Evolutionary conservation across 1,284 basidiomycete species (phyloP).

Genomic region (Malassezia japonica): DNA sequence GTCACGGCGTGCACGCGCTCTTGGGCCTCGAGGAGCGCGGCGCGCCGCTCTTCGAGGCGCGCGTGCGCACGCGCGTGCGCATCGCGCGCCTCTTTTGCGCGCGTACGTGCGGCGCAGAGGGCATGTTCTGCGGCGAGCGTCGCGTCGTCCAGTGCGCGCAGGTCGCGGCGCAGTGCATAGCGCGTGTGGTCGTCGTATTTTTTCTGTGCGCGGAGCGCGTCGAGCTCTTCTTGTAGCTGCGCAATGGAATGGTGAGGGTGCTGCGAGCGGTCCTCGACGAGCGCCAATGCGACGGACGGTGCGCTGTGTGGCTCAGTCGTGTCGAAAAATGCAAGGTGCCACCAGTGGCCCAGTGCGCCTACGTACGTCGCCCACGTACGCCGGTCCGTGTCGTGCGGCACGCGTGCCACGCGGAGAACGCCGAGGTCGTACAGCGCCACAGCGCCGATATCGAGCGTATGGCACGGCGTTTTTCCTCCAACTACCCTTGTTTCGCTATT

Average conservation of each 20-base stretch:
- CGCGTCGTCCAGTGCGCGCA: not conserved
- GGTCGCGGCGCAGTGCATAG: not conserved
- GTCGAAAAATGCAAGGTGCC: not conserved
- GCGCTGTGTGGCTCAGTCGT: no score
- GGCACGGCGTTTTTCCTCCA: no score
- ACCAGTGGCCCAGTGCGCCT: not conserved
- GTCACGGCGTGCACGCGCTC: not conserved
- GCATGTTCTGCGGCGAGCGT: not conserved
- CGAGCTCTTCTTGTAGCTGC: no score
- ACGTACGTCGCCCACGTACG: not conserved
- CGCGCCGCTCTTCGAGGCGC: not conserved
- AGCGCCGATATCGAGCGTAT: no score
- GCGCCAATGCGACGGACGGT: no score
- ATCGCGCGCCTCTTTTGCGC: not conserved
- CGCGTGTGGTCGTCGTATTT: not conserved
- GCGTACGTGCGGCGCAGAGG: not conserved
- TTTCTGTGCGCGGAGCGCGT: not conserved
- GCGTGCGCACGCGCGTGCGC: not conserved
- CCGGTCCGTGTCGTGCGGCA: no score
- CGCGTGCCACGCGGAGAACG: no score
- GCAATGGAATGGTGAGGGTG: no score
- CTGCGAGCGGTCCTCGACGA: no score
- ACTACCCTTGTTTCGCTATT: no score
- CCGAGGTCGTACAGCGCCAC: no score
- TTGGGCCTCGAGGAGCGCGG: not conserved